Conservation (phyloP, 148 eudicot genomes). For the Simmondsia chinensis region DNA sequence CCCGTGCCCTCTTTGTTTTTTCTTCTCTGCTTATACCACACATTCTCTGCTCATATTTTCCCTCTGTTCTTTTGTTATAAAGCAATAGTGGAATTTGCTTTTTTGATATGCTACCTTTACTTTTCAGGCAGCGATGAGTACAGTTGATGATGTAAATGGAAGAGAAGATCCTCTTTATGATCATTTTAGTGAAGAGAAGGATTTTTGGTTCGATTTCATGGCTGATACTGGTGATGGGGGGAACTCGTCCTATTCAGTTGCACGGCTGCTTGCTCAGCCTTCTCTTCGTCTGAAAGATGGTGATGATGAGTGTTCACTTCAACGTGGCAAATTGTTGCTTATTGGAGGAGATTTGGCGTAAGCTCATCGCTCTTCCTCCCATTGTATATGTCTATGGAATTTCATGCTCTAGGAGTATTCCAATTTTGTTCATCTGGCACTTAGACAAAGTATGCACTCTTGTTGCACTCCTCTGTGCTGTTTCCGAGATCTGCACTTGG, state of each 20-base stretch:
- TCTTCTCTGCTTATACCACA: no score
- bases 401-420: no score
- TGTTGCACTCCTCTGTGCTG: no score
- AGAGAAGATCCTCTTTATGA: conserved; percentile 70
- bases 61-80: no score
- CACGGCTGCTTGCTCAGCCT: conserved; percentile 93
- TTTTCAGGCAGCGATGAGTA: conserved; percentile 80
- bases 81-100: no score
- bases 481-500: no score
- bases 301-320: conserved; percentile 31
- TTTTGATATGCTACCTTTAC: neutral
- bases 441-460: no score
- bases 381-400: neutral
- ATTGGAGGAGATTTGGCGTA: conserved; percentile 99
- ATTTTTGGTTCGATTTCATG: conserved; percentile 97
- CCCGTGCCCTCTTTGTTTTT: neutral
- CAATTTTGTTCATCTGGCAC: no score
- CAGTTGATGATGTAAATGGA: conserved; percentile 48
- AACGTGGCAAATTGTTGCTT: conserved; percentile 72
- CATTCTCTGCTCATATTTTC: neutral
- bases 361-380: conserved; percentile 14
- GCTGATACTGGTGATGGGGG: conserved; percentile 99
- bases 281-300: conserved; percentile 26
- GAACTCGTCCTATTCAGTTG: conserved; percentile 79
- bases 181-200: conserved; percentile 73